Percentiles rank a stretch among this genome's conserved stretches.
phyloP scores from a whole-genome alignment of 2,329 filamentous ascomycete species.

The Diaporthe ilicicola region DNA sequence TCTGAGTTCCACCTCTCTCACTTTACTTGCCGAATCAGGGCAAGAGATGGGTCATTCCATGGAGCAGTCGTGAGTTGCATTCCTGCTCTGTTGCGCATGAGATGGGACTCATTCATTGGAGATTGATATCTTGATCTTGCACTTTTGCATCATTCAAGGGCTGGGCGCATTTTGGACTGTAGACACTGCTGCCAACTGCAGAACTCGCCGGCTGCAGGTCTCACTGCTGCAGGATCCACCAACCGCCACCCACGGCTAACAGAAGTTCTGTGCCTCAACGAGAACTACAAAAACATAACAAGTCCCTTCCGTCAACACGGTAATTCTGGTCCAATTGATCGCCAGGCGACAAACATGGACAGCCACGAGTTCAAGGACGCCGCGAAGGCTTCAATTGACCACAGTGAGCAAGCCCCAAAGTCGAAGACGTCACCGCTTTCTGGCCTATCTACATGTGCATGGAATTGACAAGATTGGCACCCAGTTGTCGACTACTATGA shows the following conservation, averaged over 20 bases:
- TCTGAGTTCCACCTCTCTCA: not conserved
- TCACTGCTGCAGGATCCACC: not conserved
- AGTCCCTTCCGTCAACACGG: not conserved
- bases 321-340: not conserved
- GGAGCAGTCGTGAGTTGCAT: not conserved
- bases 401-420: slow-evolving; percentile 67
- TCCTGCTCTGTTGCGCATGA: slow-evolving; percentile 1
- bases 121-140: not conserved
- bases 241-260: not conserved
- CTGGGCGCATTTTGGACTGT: not conserved
- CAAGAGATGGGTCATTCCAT: slow-evolving; percentile 2
- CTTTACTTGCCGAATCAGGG: slow-evolving; percentile 3
- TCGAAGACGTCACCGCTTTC: slow-evolving; percentile 22
- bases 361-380: slow-evolving; percentile 79
- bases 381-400: slow-evolving; percentile 80
- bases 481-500: slow-evolving; percentile 87
- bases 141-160: not conserved
- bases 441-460: slow-evolving; percentile 21
- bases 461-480: slow-evolving; percentile 6
- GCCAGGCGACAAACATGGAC: slow-evolving; percentile 66
- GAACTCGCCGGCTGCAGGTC: not conserved
- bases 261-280: not conserved
- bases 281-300: not conserved
- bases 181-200: not conserved
- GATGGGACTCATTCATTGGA: not conserved